Evolutionary conservation across 768 basidiomycete genomes (phyloP), one percentile per base, ranked within the genome.

Genomic region (Leucocoprinus leucothites): DNA sequence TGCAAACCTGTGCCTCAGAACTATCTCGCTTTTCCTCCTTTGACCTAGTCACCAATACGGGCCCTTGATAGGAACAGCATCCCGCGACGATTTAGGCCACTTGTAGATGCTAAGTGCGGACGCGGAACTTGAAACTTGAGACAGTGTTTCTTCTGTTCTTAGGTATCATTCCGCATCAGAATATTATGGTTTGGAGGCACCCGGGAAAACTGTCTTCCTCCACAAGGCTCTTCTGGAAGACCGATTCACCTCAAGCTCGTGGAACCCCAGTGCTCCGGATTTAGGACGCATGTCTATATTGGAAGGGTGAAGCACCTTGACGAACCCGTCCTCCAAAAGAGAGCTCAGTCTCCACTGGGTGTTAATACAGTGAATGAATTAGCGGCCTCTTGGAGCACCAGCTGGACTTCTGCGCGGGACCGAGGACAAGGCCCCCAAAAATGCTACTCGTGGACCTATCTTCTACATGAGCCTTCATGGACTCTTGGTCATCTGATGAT

Each of bases 401-500:
- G 35, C 13, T 31, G 48, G 16, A 40, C 18, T 40, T 22, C 14
- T 16, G 21, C 36, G 35, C 48, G 48, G 36, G 6, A 40, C 51
- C 28, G 51, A 53, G 51, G 51, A 43, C n/a, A 28, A 42, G 26
- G n/a, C 18, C 38, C 19, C 3, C 36, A 24, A 19, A 41, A 36
- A 36, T 34, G 36, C 48, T 11, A 31, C 31, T 31, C 31, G 11
- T 5, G 11, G 31, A 31, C 6, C 16, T 38, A n/a, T n/a, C 38
- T 38, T n/a, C 38, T 38, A n/a, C 38, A 38, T n/a, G 14, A 26
- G 4, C 38, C 24, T 19, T 43, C 18, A 28, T 19, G 43, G 28
- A 34, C 31, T 28, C 26, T 8, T 34, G 28, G 51, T 53, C 51
- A 53, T 53, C 51, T 53, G 51, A 53, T 44, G 9, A 1, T 31